Base-by-base conservation (phyloP, 108 stramenopile genomes). In the Pseudonitzschia multiseries region DNA sequence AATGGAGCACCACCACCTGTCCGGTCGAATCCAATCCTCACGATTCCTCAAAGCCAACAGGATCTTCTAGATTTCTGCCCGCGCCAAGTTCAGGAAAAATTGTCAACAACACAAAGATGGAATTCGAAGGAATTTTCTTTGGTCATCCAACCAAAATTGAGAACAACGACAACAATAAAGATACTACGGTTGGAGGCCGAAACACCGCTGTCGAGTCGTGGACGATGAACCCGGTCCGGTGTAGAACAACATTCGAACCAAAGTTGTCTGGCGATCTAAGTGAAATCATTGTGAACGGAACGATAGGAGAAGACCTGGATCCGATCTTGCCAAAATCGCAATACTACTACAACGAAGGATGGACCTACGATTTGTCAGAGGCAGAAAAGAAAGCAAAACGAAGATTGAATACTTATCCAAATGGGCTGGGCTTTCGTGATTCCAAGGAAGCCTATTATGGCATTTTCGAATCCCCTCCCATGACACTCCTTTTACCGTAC, bases 361-460 rank as follows among this genome's bases (percentile, higher is more conserved):
- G 90, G 90, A 85, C 85, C 5, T 66, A 86, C 14, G 90, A 88
- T 77, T 31, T 91, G 15, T 77, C 77, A 9, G 75, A 79, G 28
- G 63, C 41, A 13, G 87, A 88, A 81, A 87, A 81, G 57, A 36
- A 26, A 14, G 84, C 84, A 36, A 87, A 87, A 65, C 72, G 74
- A 62, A 76, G 71, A 46, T 57, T 88, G 65, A 65, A 65, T 24
- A 46, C 64, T 12, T 88, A 69, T 74, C 41, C 40, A 6, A 79
- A 82, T 15, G 84, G 84, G 40, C 69, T 88, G 15, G 90, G 90
- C 22, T 91, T 80, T 69, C 29, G 84, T 13, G 90, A 91, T 74
- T 77, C 77, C 65, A 91, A 88, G 75, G 82, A 86, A 42, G 87
- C 90, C 8, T 85, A 76, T 24, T 87, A 87, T 70, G 90, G 87